Evolutionary conservation across 345 rosid genomes (phyloP).

Genomic region (Aegle marmelos): DNA sequence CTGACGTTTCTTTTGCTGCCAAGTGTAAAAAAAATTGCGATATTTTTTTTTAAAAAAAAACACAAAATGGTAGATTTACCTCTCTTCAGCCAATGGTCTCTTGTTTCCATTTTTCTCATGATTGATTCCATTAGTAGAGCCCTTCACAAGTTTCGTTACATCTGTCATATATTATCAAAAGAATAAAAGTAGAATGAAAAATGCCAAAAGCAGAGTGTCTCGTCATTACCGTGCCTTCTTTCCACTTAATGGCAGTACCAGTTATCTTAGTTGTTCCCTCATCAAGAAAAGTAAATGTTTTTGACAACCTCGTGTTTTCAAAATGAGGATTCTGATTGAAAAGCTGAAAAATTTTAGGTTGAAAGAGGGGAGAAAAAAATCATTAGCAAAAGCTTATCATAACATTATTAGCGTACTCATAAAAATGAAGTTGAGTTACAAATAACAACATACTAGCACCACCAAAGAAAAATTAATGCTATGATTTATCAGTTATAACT

Average conservation of each 20-base stretch:
- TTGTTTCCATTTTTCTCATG: constrained; percentile 42
- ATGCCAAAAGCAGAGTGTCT: constrained; percentile 3
- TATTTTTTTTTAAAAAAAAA: not conserved
- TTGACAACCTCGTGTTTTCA: constrained; percentile 36
- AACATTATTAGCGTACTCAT: not conserved
- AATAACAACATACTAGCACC: not conserved
- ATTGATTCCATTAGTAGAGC: constrained; percentile 27
- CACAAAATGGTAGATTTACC: constrained; percentile 16
- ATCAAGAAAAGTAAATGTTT: constrained; percentile 31
- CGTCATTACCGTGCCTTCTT: constrained; percentile 35
- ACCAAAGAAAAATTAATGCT: not conserved
- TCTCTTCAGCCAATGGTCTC: constrained; percentile 26
- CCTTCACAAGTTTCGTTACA: constrained; percentile 20
- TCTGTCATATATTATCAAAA: not conserved
- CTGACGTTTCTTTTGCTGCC: not conserved
- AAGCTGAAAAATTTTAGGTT: constrained; percentile 14
- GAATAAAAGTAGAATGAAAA: not conserved
- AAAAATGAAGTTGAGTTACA: not conserved
- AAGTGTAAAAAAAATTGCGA: not conserved
- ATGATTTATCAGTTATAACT: not conserved
- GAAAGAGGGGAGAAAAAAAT: not conserved
- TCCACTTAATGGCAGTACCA: constrained; percentile 37
- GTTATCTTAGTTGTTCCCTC: constrained; percentile 32
- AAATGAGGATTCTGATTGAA: constrained; percentile 35
- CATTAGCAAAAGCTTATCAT: not conserved